phyloP scores from a whole-genome alignment of 2,329 filamentous ascomycete genomes.

The Ploettnerulaceae sp. region DNA sequence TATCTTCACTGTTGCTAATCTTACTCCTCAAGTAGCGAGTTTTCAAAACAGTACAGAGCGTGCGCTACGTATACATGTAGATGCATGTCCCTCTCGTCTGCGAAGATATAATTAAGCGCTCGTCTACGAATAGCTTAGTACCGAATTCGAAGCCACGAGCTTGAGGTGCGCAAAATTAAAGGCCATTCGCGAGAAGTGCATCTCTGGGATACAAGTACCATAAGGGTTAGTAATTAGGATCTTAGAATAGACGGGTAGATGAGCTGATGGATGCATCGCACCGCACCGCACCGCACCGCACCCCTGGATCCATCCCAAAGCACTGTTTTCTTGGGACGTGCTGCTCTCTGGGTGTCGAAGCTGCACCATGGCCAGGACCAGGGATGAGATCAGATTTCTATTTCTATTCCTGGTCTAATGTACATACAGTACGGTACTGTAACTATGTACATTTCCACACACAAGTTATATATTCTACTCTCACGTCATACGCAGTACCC shows the following conservation, averaged over 20 bases:
- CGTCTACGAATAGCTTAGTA: not conserved
- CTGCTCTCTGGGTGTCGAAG: too few relatives aligned
- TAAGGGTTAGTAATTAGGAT: not conserved
- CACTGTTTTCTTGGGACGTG: not conserved
- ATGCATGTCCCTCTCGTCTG: not conserved
- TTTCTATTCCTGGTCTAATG: not conserved
- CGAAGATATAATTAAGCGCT: not conserved
- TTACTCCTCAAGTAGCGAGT: too few relatives aligned
- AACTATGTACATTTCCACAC: not conserved
- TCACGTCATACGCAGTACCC: conserved; percentile 8
- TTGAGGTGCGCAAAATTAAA: not conserved
- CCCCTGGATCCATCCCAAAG: not conserved
- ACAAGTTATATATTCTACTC: not conserved
- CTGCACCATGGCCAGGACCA: too few relatives aligned
- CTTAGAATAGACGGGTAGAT: conserved; percentile 5
- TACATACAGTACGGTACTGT: too few relatives aligned
- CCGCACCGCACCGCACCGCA: too few relatives aligned
- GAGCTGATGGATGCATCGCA: too few relatives aligned
- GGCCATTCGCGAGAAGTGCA: not conserved
- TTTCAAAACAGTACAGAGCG: too few relatives aligned
- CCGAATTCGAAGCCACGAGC: not conserved
- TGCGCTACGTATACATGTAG: too few relatives aligned
- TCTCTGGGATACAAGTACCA: conserved; percentile 1
- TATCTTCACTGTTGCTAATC: not conserved
- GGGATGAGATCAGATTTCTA: not conserved